Evolutionary conservation across 768 basidiomycete genomes (phyloP).

Genomic region (Suillus subalutaceus): DNA sequence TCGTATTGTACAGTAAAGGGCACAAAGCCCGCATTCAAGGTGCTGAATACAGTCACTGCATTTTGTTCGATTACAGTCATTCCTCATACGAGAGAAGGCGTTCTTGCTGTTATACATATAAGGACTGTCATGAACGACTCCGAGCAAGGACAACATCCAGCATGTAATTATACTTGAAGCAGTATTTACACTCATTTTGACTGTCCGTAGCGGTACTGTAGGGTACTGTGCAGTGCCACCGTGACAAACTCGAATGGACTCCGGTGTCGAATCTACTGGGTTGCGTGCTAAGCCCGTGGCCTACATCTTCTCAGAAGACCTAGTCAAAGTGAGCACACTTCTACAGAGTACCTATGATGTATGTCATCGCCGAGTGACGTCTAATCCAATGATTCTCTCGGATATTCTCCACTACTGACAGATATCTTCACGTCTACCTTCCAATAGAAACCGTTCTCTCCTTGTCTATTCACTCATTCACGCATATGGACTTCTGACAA

Average conservation of each 20-base stretch:
- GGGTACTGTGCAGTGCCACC: not conserved
- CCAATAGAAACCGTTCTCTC: slow-evolving; percentile 65
- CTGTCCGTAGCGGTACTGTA: not conserved
- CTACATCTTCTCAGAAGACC: slow-evolving; percentile 62
- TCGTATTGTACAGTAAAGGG: not conserved
- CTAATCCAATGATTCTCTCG: slow-evolving; percentile 2
- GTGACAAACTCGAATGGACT: not conserved
- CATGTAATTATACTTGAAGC: not conserved
- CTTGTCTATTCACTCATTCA: slow-evolving; percentile 67
- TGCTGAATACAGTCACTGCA: not conserved
- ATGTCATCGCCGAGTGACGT: not conserved
- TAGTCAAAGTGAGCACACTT: slow-evolving; percentile 46
- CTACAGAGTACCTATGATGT: not conserved
- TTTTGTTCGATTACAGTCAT: not conserved
- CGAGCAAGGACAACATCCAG: not conserved
- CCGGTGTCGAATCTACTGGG: not conserved
- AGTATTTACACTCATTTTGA: not conserved
- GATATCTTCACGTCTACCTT: slow-evolving; percentile 63
- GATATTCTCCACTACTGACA: slow-evolving; percentile 19
- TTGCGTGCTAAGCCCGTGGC: slow-evolving; percentile 29
- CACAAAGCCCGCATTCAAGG: not conserved
- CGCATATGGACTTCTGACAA: slow-evolving; percentile 50
- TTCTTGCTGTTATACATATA: not conserved
- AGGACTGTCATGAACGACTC: not conserved
- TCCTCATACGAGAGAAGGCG: not conserved